Evolutionary conservation across 345 rosid species (phyloP), one percentile per base, ranked within the genome.

Genomic region (Linum usitatissimum): DNA sequence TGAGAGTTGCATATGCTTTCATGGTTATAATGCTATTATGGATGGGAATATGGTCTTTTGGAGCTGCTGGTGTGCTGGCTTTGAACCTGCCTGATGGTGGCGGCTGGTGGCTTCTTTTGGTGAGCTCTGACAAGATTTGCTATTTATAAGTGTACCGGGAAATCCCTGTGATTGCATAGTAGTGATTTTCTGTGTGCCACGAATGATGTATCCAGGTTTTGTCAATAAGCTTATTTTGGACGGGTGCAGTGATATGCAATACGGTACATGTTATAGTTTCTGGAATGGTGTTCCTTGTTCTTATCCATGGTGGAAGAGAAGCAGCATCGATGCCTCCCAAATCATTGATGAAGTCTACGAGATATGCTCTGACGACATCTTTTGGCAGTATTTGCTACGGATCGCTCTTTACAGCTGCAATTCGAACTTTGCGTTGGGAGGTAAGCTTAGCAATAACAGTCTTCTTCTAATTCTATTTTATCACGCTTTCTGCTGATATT

Each of bases 81-180:
- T 93, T 91, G 36, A 79, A 81, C 73, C 72, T 84, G 81, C 86
- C 72, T 5, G 80, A 81, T 68, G 76, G 75, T 1, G 86, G 80
- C 53, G 74, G 90, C 61, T 87, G 91, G 95, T 93, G 97, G 90
- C 96, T 93, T 84, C 96, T 87, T 81, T 79, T 89, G 97, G 99
- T 93, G 99, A 93, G 96, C 87, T 23, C 28, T 80, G 97, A 95
- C 96, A 87, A 93, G 99, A 87, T 89, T 80, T 87, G 78, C 66
- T 67, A 72, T 73, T 73, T 20, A 66, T 45, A 45, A 31, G 60
- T 53, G 62, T 60, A 53, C 55, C 20, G 49, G 59, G 61, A 63
- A 5, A 57, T 72, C 65, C 55, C 60, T 57, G 34, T 10, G 31
- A 18, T 66, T 20, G 18, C 45, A 38, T 28, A 23, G 28, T 59